Conservation (phyloP, 306 rosid genomes). For the Lithocarpus polystachyus region DNA sequence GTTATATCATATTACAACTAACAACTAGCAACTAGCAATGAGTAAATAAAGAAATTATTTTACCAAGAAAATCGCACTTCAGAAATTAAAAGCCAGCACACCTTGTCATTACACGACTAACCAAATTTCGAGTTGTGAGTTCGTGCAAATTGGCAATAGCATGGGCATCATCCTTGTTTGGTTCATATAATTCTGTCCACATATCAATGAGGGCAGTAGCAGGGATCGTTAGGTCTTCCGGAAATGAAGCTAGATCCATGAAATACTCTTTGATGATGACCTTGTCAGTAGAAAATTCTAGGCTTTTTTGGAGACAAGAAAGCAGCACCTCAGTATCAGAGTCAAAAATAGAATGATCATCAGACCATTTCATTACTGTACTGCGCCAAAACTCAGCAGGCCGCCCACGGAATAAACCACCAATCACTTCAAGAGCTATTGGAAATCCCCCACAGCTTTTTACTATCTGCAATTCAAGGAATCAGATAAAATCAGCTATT, state of each 20-base stretch:
- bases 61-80: too few relatives aligned
- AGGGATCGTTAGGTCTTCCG: conserved; percentile 33
- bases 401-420: conserved; percentile 17
- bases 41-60: too few relatives aligned
- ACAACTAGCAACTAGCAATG: too few relatives aligned
- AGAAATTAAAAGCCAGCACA: conserved; percentile 6
- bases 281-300: conserved; percentile 24
- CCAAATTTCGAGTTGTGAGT: conserved; percentile 14
- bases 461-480: conserved; percentile 26
- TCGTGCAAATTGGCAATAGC: conserved; percentile 9
- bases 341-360: conserved; percentile 15
- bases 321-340: conserved; percentile 18
- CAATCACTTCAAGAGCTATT: conserved; percentile 26
- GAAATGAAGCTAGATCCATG: conserved; percentile 40
- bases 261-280: conserved; percentile 29
- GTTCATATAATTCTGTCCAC: conserved; percentile 20
- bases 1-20: too few relatives aligned
- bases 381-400: conserved; percentile 18
- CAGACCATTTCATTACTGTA: conserved; percentile 11
- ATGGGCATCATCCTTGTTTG: conserved; percentile 9
- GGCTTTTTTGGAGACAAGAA: conserved; percentile 19
- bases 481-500: not conserved
- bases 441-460: conserved; percentile 25
- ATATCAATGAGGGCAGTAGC: conserved; percentile 36
- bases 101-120: conserved; percentile 29